Base-by-base conservation (phyloP, 176 grass and related monocot genomes). In the Stipa capillata region DNA sequence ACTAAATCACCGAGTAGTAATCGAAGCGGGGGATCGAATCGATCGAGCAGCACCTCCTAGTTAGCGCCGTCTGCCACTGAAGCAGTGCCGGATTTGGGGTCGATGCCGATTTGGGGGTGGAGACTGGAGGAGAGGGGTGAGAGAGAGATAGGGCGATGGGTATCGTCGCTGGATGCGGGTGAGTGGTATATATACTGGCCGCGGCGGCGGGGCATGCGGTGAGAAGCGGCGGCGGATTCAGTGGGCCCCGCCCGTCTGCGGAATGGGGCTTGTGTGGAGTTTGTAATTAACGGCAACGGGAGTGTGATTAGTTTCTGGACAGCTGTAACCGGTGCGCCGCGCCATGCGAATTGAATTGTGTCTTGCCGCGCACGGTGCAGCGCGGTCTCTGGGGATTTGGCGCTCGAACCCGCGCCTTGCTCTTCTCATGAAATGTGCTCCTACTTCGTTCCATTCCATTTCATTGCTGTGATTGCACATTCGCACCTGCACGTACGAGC, bases 181-280 rank as follows among this genome's bases (percentile, higher is more conserved):
- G 44, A n/a, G n/a, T n/a, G 0, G 14, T 17, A 66, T 65, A 83
- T 29, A 83, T 76, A 75, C n/a, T n/a, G 35, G 69, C 27, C 69
- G 21, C 27, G 8, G 32, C 58, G 0, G 12, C 23, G 24, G 14
- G 28, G 53, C 21, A 14, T 36, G 32, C 32, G 21, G 29, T 7
- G 1, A 56, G 64, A n/a, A n/a, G n/a, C n/a, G n/a, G n/a, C 57
- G 45, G 24, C 35, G 2, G 60, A 27, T 67, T 17, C 37, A 6
- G 49, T 67, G 71, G 81, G 59, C 17, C 45, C 57, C 80, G 32
- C 43, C 21, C 25, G 8, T 3, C 64, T 32, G 8, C 49, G 1
- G 1, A 7, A 63, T 66, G 31, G 73, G n/a, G n/a, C n/a, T n/a
- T n/a, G n/a, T n/a, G n/a, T n/a, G n/a, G n/a, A n/a, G n/a, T n/a